Evolutionary conservation across 2,329 filamentous ascomycete species (phyloP).

Genomic region (Aspergillus transmontanensis): DNA sequence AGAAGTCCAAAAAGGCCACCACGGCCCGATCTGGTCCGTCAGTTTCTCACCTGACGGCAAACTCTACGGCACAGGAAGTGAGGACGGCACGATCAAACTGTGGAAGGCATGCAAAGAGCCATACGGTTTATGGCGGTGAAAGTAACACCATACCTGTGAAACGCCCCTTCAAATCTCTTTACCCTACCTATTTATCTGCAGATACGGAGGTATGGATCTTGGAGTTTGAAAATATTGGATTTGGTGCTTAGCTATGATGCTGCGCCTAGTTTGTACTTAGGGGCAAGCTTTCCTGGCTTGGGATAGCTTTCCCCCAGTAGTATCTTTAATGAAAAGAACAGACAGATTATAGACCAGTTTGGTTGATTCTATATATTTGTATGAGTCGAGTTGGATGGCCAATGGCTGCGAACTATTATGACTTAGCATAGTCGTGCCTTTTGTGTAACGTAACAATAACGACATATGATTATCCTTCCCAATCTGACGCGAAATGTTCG

Average conservation of each 20-base stretch:
- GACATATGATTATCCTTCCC: neutral
- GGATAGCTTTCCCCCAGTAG: neutral
- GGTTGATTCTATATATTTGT: neutral
- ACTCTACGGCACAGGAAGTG: slow-evolving; percentile 92
- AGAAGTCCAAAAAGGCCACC: slow-evolving; percentile 95
- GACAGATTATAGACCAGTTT: neutral
- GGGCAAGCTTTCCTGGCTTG: neutral
- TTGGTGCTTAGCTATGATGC: neutral
- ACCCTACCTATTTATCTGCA: neutral
- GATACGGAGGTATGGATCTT: neutral
- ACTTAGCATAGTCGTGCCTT: neutral
- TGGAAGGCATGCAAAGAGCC: slow-evolving; percentile 69
- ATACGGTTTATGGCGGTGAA: slow-evolving; percentile 66
- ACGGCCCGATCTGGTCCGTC: slow-evolving; percentile 95
- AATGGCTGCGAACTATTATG: neutral
- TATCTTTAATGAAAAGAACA: neutral
- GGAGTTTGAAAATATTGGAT: neutral
- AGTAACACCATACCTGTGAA: neutral
- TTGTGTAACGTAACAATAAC: neutral
- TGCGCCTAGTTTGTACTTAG: neutral
- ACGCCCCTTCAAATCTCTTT: neutral
- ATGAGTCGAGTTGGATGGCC: neutral
- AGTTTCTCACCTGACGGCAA: slow-evolving; percentile 95
- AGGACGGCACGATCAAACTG: slow-evolving; percentile 96
- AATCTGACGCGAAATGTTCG: neutral